Evolutionary conservation across 192 early-diverging fungal genomes (phyloP).

Genomic region (Radiomyces spectabilis): DNA sequence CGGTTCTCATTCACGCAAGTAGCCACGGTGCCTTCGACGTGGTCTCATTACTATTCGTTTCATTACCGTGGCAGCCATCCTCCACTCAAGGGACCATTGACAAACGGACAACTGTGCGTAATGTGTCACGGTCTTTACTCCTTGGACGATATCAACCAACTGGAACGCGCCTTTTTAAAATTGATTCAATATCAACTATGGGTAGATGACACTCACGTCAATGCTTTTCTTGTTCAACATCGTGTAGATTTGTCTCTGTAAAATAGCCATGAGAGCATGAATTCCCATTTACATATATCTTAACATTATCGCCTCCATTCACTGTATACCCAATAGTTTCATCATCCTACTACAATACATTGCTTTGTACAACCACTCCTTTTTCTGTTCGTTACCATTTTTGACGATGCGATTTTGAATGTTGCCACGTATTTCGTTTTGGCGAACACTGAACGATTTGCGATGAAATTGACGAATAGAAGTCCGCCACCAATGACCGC

Average conservation of each 20-base stretch:
- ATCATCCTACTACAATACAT: too few relatives aligned
- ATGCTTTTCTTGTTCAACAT: conserved; percentile 17
- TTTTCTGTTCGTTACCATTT: too few relatives aligned
- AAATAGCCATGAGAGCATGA: too few relatives aligned
- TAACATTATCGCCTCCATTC: too few relatives aligned
- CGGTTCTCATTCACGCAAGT: neutral
- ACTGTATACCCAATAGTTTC: too few relatives aligned
- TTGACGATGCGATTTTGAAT: too few relatives aligned
- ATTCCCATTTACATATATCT: too few relatives aligned
- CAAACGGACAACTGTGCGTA: conserved; percentile 7
- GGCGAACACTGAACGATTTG: too few relatives aligned
- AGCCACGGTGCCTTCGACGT: neutral
- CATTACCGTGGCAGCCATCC: neutral
- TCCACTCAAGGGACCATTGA: conserved; percentile 3
- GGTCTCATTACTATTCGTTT: neutral
- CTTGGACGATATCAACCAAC: conserved; percentile 11
- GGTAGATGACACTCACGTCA: conserved; percentile 18
- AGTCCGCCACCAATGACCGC: too few relatives aligned
- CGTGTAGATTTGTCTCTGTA: conserved; percentile 6
- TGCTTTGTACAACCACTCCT: too few relatives aligned
- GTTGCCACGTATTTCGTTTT: too few relatives aligned
- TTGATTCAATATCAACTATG: conserved; percentile 18
- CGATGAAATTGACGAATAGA: too few relatives aligned
- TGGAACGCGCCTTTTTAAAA: conserved; percentile 23
- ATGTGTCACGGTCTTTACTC: conserved; percentile 18